Evolutionary conservation across 2,329 filamentous ascomycete species (phyloP), one percentile per base, ranked within the genome.

Genomic region (Fusarium sp.): DNA sequence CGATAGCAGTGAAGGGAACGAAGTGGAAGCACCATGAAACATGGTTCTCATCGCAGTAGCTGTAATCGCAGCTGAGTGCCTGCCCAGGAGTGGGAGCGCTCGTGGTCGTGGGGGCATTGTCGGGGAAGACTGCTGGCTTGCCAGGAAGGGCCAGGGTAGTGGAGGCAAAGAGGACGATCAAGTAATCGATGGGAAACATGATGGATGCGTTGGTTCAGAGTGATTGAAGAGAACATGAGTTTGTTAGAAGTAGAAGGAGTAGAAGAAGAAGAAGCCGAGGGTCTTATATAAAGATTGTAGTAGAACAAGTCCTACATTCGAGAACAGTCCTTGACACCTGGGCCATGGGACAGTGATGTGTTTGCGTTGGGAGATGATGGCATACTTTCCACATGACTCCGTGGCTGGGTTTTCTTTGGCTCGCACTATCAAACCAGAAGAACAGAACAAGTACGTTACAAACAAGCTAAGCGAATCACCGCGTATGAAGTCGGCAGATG

Each of bases 11-110:
- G 45, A 81, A 66, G 18, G 80, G 80, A 25, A 71, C 75, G 76
- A 80, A 83, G 70, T 77, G 80, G 65, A 80, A 77, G 70, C 81
- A 82, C 76, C 78, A 82, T 4, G 76, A 76, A 6, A 73, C 75
- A 16, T 69, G 63, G 18, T 74, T 70, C 43, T 78, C 77, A 63
- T 79, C 77, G 73, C 81, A 81, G 70, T 80, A 81, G 25, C 68
- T 63, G 66, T 78, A 74, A 56, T 79, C 74, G 74, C 81, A 82
- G 51, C 73, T 53, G 42, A 75, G 53, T 9, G 73, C 53, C 19
- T 67, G 53, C 16, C 57, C 63, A 14, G 69, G 41, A 14, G 64
- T 46, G 4, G 70, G 34, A 13, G 64, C 52, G 4, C 55, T 30
- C 37, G 69, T 71, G 53, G 44, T 46, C 16, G 58, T 49, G 3